Base-by-base conservation (phyloP, 352 stramenopile species). In the Pythium sukuiense region DNA sequence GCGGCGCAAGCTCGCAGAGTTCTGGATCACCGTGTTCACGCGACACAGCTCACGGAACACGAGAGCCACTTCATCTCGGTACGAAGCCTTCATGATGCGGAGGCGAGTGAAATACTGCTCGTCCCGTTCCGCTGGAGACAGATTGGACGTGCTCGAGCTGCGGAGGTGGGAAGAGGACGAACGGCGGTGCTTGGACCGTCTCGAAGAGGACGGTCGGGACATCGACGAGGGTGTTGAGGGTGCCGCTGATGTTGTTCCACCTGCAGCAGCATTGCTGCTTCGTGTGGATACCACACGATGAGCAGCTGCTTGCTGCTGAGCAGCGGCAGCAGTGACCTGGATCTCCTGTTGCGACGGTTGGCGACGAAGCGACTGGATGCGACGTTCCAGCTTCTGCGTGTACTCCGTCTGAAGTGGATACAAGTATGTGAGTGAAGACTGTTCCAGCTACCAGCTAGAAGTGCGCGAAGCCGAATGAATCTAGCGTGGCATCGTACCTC, bases 21-120 rank as follows among this genome's bases (percentile, higher is more conserved):
- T 77, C 61, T 89, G 81, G 61, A 92, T 94, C 59, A 92, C 82
- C 41, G 78, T 83, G 59, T 92, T 92, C 49, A 94, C 82, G 50
- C 84, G 83, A 46, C 83, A 92, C 30, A 94, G 74, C 60, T 94
- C 86, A 11, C 82, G 82, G 59, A 87, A 92, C 39, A 94, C 86
- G 56, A 94, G 64, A 30, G 85, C 84, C 18, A 94, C 81, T 71
- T 92, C 83, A 61, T 94, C 83, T 13, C 86, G 85, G 63, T 94
- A 94, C 64, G 84, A 73, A 13, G 46, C 77, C 52, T 89, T 87
- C 82, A 94, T 92, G 20, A 79, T 69, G 16, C 73, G 73, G 18
- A 94, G 75, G 37, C 86, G 86, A 12, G 74, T 69, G 57, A 90
- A 90, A 63, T 94, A 94, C 61, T 76, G 71, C 55, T 84, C 74